These are phyloP conservation scores for Acanthamoeba royreba DNA, from an alignment of 208 protist species.

Conservation along the genomic window DNA sequence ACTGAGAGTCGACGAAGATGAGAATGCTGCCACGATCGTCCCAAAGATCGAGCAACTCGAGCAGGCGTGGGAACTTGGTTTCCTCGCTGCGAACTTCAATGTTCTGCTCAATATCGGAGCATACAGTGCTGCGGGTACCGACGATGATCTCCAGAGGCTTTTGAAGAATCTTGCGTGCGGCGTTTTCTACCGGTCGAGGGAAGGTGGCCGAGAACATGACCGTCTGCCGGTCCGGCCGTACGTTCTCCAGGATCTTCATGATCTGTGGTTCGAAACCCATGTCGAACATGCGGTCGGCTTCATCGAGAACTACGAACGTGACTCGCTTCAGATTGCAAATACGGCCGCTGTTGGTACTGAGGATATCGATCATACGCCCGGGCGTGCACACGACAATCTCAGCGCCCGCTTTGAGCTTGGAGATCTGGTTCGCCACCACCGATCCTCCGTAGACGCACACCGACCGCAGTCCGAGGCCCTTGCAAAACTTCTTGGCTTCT, in stretches of 20 bases:
- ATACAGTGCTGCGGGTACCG: slow-evolving; percentile 70
- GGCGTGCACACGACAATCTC: slow-evolving; percentile 23
- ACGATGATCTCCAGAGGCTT: slow-evolving; percentile 75
- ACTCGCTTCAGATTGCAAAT: not conserved
- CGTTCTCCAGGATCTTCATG: not conserved
- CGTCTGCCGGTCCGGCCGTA: not conserved
- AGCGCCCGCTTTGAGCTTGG: not conserved
- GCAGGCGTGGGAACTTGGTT: slow-evolving; percentile 74
- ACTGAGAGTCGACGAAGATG: slow-evolving; percentile 87
- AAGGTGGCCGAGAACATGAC: slow-evolving; percentile 26
- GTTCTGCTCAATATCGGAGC: slow-evolving; percentile 65
- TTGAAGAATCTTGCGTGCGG: slow-evolving; percentile 64
- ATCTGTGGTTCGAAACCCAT: slow-evolving; percentile 10
- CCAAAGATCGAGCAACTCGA: slow-evolving; percentile 78
- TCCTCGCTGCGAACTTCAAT: slow-evolving; percentile 77
- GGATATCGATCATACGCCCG: not conserved
- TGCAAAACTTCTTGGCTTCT: not conserved
- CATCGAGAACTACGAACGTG: not conserved
- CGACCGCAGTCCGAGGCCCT: not conserved
- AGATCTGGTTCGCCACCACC: not conserved
- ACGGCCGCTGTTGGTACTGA: not conserved
- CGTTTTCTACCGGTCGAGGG: slow-evolving; percentile 57
- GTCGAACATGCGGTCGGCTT: not conserved
- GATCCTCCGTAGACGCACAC: not conserved
- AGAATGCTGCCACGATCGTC: slow-evolving; percentile 73